Evolutionary conservation across 2,329 filamentous ascomycete species (phyloP), one percentile per base, ranked within the genome.

Genomic region (Rhynchosporium secalis): DNA sequence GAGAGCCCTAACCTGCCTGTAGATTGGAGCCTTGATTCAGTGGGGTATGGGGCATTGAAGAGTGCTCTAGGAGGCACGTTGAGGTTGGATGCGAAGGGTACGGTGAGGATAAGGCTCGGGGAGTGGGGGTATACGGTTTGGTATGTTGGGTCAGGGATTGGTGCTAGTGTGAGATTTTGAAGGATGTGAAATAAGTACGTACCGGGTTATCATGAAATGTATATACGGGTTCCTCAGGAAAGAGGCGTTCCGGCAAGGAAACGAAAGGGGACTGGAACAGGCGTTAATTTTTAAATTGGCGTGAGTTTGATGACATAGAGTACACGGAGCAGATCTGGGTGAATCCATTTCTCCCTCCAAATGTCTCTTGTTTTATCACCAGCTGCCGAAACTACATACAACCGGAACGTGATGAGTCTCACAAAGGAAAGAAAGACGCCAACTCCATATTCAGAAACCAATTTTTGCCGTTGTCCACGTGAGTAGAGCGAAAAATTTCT

Each of bases 1-100:
- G 77, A 83, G 61, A 91, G 89, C 0, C 94, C 94, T 0, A 83
- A 83, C 62, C 74, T 99, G 47, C 93, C 94, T 0, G 94, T 98
- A 0, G 81, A 89, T 46, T 94, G 93, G 89, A 87, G 85, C 40
- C 73, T 92, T 20, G 87, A 85, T 13, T 87, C 86, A 13, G 85
- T 96, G 10, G 95, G 94, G 2, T 96, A 94, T 69, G 91, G 92
- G 46, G 91, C 90, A 58, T 80, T 98, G 13, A 85, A 81, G 69
- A 86, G 87, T 69, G 94, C 94, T 10, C 75, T 98, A 0, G 94
- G 94, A 0, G 93, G 94, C 0, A 82, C 80, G 29, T 75, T 98
- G 68, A 90, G 89, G 75, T 76, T 98, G 63, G 90, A 92, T 75
- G 91, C 92, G 1, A 80, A 82, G 69, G 95, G 93, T 1, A 80